phyloP scores from a whole-genome alignment of 2,329 filamentous ascomycete genomes.

The Xylaria sp. region DNA sequence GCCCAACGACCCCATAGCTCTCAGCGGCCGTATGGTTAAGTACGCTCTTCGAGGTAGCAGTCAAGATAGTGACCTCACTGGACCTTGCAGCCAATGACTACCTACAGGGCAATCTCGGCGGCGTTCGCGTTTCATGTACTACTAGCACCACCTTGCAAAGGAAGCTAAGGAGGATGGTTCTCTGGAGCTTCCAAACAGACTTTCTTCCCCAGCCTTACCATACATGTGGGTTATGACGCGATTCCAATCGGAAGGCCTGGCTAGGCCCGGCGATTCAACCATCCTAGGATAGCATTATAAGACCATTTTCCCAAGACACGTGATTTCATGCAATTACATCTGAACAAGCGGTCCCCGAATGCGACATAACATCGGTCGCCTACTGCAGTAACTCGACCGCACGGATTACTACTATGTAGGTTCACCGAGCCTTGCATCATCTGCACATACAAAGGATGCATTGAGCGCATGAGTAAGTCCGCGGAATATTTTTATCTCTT shows the following conservation, averaged over 20 bases:
- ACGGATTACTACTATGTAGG: neutral
- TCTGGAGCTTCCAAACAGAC: conserved; percentile 18
- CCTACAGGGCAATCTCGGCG: conserved; percentile 8
- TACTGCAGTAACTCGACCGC: conserved; percentile 8
- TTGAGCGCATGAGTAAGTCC: neutral
- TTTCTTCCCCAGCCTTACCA: conserved; percentile 29
- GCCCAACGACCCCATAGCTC: conserved; percentile 10
- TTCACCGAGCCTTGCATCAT: conserved; percentile 1
- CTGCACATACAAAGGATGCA: neutral
- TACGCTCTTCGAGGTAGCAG: neutral
- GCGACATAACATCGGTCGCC: conserved; percentile 16
- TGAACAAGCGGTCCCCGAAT: conserved; percentile 30
- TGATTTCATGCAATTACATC: conserved; percentile 18
- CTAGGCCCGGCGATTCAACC: conserved; percentile 21
- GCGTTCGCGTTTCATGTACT: conserved; percentile 29
- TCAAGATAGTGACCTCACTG: conserved; percentile 24
- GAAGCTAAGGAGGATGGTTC: conserved; percentile 12
- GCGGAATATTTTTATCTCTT: neutral
- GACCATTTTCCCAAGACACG: conserved; percentile 11
- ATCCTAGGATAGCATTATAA: conserved; percentile 17
- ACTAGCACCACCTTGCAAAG: conserved; percentile 16
- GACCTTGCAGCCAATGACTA: conserved; percentile 9
- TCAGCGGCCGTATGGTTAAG: neutral
- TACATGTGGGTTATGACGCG: conserved; percentile 31
- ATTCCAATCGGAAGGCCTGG: conserved; percentile 17